phyloP scores from a whole-genome alignment of 495 filamentous ascomycete species.

The Penicillium chermesinum region DNA sequence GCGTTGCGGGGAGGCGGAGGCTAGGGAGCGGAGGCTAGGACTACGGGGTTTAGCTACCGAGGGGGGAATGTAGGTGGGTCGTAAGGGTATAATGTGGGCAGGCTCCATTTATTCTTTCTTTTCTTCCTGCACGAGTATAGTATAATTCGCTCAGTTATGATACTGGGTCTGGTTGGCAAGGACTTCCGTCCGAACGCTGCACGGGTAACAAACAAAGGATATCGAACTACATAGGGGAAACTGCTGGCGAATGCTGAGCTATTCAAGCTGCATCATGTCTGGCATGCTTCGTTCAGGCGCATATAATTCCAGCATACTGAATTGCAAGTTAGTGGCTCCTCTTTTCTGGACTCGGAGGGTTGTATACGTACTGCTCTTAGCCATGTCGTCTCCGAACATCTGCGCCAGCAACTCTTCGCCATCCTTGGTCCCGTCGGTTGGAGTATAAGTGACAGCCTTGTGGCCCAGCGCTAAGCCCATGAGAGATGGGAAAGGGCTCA shows the following conservation, averaged over 20 bases:
- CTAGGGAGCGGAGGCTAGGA: too few relatives aligned
- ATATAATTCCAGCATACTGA: slow-evolving; percentile 56
- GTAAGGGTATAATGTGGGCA: too few relatives aligned
- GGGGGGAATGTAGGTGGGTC: too few relatives aligned
- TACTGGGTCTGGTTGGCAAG: too few relatives aligned
- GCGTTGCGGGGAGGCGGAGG: too few relatives aligned
- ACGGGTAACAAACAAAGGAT: too few relatives aligned
- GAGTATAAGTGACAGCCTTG: slow-evolving; percentile 56
- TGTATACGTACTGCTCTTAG: slow-evolving; percentile 47
- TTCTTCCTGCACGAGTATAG: too few relatives aligned
- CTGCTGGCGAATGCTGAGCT: neutral
- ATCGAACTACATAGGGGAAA: neutral
- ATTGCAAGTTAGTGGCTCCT: slow-evolving; percentile 14
- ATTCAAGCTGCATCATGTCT: slow-evolving; percentile 6
- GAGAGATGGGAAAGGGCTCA: slow-evolving; percentile 52
- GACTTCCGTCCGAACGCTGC: too few relatives aligned
- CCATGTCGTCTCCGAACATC: slow-evolving; percentile 65
- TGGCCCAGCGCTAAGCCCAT: slow-evolving; percentile 64
- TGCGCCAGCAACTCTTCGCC: slow-evolving; percentile 54
- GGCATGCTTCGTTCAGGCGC: slow-evolving; percentile 33
- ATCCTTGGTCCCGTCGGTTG: slow-evolving; percentile 41
- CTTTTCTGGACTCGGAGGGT: neutral
- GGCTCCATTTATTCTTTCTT: too few relatives aligned
- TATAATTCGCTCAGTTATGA: neutral
- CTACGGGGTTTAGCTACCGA: too few relatives aligned